Evolutionary conservation across 2,329 filamentous ascomycete species (phyloP), one percentile per base, ranked within the genome.

Genomic region (Fusarium vanettenii): DNA sequence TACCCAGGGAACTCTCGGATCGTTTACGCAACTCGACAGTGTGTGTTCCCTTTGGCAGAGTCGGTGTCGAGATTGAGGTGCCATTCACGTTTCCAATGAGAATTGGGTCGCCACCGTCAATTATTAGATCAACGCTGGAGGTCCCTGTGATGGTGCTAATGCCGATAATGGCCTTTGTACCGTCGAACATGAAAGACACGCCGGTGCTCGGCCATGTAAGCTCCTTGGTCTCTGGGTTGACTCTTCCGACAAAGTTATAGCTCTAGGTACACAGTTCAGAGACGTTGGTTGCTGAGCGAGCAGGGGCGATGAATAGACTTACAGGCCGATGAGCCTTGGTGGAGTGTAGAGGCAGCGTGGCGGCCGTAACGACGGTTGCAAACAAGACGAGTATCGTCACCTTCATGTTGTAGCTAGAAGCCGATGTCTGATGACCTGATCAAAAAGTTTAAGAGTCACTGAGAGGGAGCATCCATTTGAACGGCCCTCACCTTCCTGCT

Each of bases 121-220:
- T 73, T 3, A 75, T 74, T 1, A 74, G 10, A 45, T 75, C 72
- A 4, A 50, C 69, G 2, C 72, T 74, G 18, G 72, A 75, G 1
- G 61, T 67, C 3, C 72, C 72, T 0, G 55, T 60, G 2, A 75
- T 13, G 4, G 22, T 11, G 0, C 73, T 50, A 11, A 74, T 75
- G 13, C 79, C 70, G 57, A 86, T 82, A 39, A 76, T 81, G 13
- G 84, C 85, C 1, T 81, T 79, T 5, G 82, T 83, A 50, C 85
- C 84, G 13, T 76, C 81, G 70, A 86, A 86, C 2, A 78, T 80
- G 66, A 86, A 86, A 0, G 81, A 78, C 3, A 86, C 77, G 18
- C 85, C 85, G 1, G 84, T 85, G 48, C 82, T 83, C 0, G 85
- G 83, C 85, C 85, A 86, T n/a, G 83, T 85, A 22, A 86, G 78